phyloP scores from a whole-genome alignment of 305 asterid species.

The Solanum hybrid region DNA sequence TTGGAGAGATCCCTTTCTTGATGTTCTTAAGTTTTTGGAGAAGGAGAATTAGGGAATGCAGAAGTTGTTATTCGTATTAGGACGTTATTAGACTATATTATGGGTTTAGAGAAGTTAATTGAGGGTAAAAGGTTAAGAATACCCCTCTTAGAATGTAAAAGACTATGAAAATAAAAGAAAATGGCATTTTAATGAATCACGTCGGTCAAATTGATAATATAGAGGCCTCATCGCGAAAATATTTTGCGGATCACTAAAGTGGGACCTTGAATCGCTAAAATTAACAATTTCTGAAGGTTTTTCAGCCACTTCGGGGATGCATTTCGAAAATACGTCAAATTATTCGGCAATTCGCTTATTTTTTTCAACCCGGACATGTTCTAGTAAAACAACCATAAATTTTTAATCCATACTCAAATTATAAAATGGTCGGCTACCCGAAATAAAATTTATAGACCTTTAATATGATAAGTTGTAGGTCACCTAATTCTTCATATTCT shows the following conservation, averaged over 20 bases:
- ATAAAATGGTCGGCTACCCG: not conserved
- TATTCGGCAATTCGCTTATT: not conserved
- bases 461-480: not conserved
- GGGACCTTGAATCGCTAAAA: not conserved
- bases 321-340: not conserved
- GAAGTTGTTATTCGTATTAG: not conserved
- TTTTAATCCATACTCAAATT: not conserved
- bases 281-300: not conserved
- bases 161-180: not conserved
- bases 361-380: not conserved
- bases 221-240: not conserved
- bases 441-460: not conserved
- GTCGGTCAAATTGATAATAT: not conserved
- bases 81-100: not conserved
- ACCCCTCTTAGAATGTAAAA: not conserved
- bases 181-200: not conserved
- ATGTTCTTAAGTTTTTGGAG: not conserved
- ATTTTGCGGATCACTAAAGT: not conserved
- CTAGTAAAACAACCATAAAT: not conserved
- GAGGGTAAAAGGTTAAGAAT: not conserved
- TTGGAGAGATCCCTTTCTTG: not conserved
- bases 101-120: not conserved
- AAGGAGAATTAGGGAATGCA: not conserved
- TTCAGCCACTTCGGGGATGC: not conserved
- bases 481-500: not conserved